A percentile compares a stretch with the other conserved stretches of the same genome.
phyloP scores from a whole-genome alignment of 2,329 filamentous ascomycete genomes.

The Trichoderma breve region DNA sequence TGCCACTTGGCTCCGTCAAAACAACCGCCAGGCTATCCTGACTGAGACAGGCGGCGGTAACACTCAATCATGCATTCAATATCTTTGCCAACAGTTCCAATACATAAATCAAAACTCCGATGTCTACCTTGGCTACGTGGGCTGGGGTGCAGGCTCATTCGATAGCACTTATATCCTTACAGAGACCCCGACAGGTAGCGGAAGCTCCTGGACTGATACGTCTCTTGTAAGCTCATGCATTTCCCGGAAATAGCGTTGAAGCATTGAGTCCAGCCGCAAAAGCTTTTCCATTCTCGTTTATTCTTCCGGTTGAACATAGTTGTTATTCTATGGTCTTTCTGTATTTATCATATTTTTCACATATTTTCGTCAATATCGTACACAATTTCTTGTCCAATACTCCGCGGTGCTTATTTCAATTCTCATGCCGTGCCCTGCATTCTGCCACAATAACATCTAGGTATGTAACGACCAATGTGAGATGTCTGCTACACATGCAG shows the following conservation, averaged over 20 bases:
- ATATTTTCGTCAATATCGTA: neutral
- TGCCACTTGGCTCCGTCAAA: constrained; percentile 35
- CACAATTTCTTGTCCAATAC: neutral
- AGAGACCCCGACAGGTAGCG: neutral
- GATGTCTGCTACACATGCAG: neutral
- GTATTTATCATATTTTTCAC: neutral
- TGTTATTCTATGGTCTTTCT: neutral
- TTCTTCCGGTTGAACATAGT: neutral
- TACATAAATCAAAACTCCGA: constrained; percentile 9
- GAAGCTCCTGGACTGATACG: constrained; percentile 3
- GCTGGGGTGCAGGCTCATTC: constrained; percentile 6
- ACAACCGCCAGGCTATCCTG: constrained; percentile 10
- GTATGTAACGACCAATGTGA: neutral
- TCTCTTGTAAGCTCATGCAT: neutral
- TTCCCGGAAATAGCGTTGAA: neutral
- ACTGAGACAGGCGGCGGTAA: constrained; percentile 14
- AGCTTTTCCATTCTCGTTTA: neutral
- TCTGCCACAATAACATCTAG: neutral
- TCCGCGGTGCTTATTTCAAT: neutral
- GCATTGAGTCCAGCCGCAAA: neutral
- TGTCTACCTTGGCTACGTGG: constrained; percentile 3
- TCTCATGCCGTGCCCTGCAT: neutral
- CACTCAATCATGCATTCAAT: neutral
- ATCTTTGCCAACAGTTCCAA: constrained; percentile 1
- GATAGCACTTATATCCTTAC: constrained; percentile 1